phyloP scores from a whole-genome alignment of 768 basidiomycete species.

The Pulveroboletus sp. region DNA sequence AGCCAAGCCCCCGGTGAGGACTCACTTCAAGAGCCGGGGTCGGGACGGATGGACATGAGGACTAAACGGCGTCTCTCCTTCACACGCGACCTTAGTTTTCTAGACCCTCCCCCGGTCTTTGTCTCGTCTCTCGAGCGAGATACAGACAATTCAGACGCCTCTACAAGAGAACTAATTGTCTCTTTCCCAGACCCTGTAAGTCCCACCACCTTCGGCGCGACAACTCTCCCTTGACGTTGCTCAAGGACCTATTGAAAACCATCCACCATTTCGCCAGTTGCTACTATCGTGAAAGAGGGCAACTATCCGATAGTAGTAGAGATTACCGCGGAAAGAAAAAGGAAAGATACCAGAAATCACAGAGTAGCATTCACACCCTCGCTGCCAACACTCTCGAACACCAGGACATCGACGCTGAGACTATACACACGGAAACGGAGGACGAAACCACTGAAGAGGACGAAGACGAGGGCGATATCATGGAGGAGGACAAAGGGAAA shows the following conservation, averaged over 20 bases:
- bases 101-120: constrained; percentile 33
- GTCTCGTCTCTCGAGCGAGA: constrained; percentile 11
- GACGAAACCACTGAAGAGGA: constrained; percentile 14
- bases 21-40: constrained; percentile 10
- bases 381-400: constrained; percentile 5
- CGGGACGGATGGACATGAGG: constrained; percentile 16
- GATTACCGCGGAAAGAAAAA: constrained; percentile 43
- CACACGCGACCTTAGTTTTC: constrained; percentile 48
- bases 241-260: constrained; percentile 48
- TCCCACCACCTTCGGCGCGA: background rate
- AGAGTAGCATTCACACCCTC: constrained; percentile 21
- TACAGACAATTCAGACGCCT: constrained; percentile 1
- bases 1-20: constrained; percentile 6
- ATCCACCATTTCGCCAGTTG: constrained; percentile 47
- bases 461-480: constrained; percentile 11
- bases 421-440: constrained; percentile 11
- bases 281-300: constrained; percentile 60
- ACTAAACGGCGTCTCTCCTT: constrained; percentile 45
- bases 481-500: constrained; percentile 5
- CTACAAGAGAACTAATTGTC: constrained; percentile 9
- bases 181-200: constrained; percentile 41
- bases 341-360: constrained; percentile 17
- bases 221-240: constrained; percentile 15
- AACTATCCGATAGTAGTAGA: constrained; percentile 49
- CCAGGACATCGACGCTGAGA: constrained; percentile 3